These are phyloP conservation scores for Alternaria rosae DNA, from an alignment of 2,329 filamentous ascomycete species.

Conservation along the genomic window DNA sequence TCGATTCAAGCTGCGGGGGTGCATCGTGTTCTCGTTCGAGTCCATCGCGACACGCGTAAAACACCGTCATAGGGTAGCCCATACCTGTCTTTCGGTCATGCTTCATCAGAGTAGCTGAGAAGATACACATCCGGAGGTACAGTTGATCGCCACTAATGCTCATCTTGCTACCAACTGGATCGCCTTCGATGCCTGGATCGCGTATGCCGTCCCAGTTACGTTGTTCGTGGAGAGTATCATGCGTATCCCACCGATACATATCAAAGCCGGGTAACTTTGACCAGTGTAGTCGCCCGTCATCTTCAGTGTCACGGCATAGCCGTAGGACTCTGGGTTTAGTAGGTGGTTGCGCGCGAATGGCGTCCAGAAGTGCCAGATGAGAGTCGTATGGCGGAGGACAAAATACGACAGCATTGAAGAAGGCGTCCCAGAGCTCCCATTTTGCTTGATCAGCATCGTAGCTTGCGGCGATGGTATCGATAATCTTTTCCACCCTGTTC, in stretches of 20 bases:
- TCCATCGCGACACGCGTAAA: background rate
- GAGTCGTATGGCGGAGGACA: background rate
- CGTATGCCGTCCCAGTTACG: background rate
- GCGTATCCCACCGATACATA: background rate
- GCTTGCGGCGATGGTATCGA: background rate
- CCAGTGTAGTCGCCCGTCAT: background rate
- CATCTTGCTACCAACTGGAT: background rate
- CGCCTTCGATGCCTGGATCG: background rate
- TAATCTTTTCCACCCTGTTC: background rate
- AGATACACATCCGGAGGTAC: background rate
- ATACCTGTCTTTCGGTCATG: background rate
- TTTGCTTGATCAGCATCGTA: background rate
- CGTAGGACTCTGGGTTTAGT: background rate
- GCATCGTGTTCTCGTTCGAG: background rate
- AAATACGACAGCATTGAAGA: background rate
- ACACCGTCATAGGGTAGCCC: background rate
- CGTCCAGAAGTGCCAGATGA: background rate
- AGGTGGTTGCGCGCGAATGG: background rate
- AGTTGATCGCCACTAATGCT: background rate
- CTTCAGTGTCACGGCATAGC: background rate
- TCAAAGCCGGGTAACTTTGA: background rate
- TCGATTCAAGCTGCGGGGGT: background rate
- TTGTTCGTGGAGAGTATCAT: background rate
- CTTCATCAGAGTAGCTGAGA: background rate
- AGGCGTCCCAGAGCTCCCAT: constrained; percentile 7